Conservation (phyloP, 78 protist species). For the Dictyostelium firmibasis region DNA sequence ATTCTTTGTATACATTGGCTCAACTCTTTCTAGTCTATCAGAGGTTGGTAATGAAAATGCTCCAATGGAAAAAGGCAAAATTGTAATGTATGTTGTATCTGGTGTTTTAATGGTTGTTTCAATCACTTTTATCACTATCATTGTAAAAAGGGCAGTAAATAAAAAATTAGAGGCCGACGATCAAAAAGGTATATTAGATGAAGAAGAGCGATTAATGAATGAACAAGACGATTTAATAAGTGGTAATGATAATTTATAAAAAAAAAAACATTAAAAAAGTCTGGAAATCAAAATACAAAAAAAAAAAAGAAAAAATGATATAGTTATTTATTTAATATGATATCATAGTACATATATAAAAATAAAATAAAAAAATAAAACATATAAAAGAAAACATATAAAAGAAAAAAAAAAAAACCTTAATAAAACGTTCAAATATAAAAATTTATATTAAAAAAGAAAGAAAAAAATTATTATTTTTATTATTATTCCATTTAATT, state of each 20-base stretch:
- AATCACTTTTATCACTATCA: constrained; percentile 41
- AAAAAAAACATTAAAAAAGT: background rate
- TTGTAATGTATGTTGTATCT: constrained; percentile 43
- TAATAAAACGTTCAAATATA: background rate
- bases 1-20: constrained; percentile 60
- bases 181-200: constrained; percentile 50
- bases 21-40: constrained; percentile 6
- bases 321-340: background rate
- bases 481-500: background rate
- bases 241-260: background rate
- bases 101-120: constrained; percentile 53
- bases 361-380: no score
- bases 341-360: background rate
- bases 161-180: constrained; percentile 60
- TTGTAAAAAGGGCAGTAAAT: constrained; percentile 73
- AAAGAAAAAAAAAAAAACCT: background rate
- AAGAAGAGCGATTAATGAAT: constrained; percentile 16
- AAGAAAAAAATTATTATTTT: background rate
- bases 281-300: no score
- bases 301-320: background rate
- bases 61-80: constrained; percentile 1
- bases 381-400: no score
- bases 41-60: constrained; percentile 24
- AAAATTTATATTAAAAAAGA: background rate
- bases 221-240: background rate